These are phyloP conservation scores for Coffea eugenioides DNA, from an alignment of 257 asterid genomes.

Conservation along the genomic window DNA sequence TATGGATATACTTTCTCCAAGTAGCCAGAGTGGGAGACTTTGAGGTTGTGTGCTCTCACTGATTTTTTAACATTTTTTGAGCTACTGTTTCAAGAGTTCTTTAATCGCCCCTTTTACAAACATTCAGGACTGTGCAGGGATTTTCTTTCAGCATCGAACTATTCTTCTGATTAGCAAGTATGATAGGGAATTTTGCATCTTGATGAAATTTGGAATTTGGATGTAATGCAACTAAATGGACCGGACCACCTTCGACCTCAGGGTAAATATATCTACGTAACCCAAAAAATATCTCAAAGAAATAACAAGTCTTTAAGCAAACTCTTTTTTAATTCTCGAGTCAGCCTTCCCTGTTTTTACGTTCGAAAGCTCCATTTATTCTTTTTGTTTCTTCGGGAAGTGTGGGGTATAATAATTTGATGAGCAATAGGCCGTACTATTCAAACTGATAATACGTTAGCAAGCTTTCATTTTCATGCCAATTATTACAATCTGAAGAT, in stretches of 20 bases:
- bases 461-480: constrained; percentile 9
- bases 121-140: neutral
- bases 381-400: neutral
- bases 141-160: constrained; percentile 6
- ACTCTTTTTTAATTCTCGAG: neutral
- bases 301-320: neutral
- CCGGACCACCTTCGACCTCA: constrained; percentile 21
- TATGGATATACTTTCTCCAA: neutral
- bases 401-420: neutral
- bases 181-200: neutral
- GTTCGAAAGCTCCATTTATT: constrained; percentile 2
- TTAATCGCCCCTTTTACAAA: neutral
- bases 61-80: neutral
- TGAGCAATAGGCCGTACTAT: neutral
- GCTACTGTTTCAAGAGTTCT: neutral
- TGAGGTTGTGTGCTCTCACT: neutral
- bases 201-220: neutral
- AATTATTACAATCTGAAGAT: neutral
- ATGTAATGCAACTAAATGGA: constrained; percentile 2
- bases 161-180: constrained; percentile 18
- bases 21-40: neutral
- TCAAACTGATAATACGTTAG: too few relatives aligned
- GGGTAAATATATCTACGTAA: neutral
- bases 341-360: too few relatives aligned
- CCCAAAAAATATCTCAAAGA: neutral